phyloP scores from a whole-genome alignment of 129 eudicot species.

The Flaveria sonorensis region DNA sequence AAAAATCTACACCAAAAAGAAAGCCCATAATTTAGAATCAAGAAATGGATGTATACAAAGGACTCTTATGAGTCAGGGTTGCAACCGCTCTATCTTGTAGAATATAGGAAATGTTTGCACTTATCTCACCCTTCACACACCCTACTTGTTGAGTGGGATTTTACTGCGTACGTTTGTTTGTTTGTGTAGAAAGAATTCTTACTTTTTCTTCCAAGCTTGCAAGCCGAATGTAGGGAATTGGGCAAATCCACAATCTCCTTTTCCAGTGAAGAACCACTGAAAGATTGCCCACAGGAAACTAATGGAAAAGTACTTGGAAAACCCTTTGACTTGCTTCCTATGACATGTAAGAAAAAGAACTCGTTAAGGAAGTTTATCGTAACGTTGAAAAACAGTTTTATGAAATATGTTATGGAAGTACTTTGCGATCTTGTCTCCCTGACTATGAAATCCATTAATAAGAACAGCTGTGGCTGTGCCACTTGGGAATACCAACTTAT shows the following conservation, averaged over 20 bases:
- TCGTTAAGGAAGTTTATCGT: neutral
- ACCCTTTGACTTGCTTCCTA: constrained; percentile 81
- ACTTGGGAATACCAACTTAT: constrained; percentile 74
- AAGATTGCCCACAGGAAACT: constrained; percentile 92
- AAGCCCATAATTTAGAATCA: neutral
- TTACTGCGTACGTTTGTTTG: too few relatives aligned
- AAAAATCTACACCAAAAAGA: constrained; percentile 62
- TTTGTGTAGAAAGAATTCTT: neutral
- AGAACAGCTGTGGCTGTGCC: constrained; percentile 98
- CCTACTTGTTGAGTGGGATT: too few relatives aligned
- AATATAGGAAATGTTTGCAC: too few relatives aligned
- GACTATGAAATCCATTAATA: constrained; percentile 84
- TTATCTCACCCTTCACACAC: too few relatives aligned
- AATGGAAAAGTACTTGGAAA: constrained; percentile 62
- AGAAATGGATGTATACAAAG: neutral
- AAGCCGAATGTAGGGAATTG: constrained; percentile 70
- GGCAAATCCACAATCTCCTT: constrained; percentile 58
- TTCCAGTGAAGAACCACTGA: constrained; percentile 84
- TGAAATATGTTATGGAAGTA: constrained; percentile 30
- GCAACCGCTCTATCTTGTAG: too few relatives aligned
- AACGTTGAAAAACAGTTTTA: constrained; percentile 10
- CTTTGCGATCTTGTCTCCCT: constrained; percentile 65
- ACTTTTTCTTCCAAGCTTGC: constrained; percentile 53
- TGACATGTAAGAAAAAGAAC: neutral
- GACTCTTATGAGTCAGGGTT: constrained; percentile 15